Base-by-base conservation (phyloP, 1,139 yeast genomes). In the Blastobotrys arbuscula region DNA sequence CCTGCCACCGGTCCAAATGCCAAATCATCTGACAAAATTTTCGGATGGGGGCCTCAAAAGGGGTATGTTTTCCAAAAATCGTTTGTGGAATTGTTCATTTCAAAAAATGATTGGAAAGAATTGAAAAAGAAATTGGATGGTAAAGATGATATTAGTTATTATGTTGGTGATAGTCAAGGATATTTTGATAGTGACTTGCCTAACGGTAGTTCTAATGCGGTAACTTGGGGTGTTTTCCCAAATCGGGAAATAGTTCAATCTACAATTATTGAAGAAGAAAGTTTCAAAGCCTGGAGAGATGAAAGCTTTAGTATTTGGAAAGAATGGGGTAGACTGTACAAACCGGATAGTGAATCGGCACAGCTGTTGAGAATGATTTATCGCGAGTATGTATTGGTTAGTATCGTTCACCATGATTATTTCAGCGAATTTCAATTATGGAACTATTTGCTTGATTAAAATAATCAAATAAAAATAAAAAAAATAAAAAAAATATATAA, bases 181-280 rank as follows among this genome's bases (percentile, higher is more conserved):
- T 62, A 68, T n/a, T 78, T 87, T 54, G 69, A 72, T 30, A 77
- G 90, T 2, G 85, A 84, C 57, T 68, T 84, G 61, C 74, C 75
- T 0, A 60, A 67, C 1, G 70, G 69, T 15, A 67, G 72, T 15
- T 74, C 83, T 3, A 81, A 83, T 58, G 96, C 94, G 21, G 94
- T 92, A 9, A 92, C 97, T 0, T 92, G 97, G 97, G 97, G 97
- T 50, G 95, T 85, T 2, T 89, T 90, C 72, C 95, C 95, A 2
- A 84, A 82, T 67, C 77, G 86, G 56, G 95, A 87, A 62, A 82
- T 87, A 43, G 77, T 86, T 30, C 96, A 88, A 64, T 86, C 96
- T 1, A 89, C 97, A 0, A 83, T 88, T 50, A 81, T 89, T 47
- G 96, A 88, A 60, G 83, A 79, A 57, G 95, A 88, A 59, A 85